Evolutionary conservation across 768 basidiomycete species (phyloP), one percentile per base, ranked within the genome.

Genomic region (Hericium erinaceus): DNA sequence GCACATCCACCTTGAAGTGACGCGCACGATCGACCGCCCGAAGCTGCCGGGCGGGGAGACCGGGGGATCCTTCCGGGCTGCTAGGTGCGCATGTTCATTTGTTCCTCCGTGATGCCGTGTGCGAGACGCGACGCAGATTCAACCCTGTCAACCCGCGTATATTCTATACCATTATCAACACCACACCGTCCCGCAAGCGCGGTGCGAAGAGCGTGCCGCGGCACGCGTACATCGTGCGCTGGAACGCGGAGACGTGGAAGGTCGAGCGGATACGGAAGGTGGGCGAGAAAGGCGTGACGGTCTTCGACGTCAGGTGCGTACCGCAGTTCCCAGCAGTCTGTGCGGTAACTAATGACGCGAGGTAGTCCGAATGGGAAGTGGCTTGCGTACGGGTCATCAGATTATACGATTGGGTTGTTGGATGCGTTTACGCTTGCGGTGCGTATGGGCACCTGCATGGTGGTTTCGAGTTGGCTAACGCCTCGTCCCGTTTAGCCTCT

Each of bases 371-470:
- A 95, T 68, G 95, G 97, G 1, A 84, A 80, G 59, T 75, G 89
- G 39, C 72, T 98, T 13, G 92, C 89, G 1, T 92, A 84, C 65
- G 95, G 94, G 3, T 86, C 85, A 12, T 93, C 93, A 4, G 92
- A 98, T 70, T 77, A 87, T 26, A 85, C 84, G 44, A 81, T 98
- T 58, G 87, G 92, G 10, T 75, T 98, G 50, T 69, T 98, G 51
- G 94, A 98, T 68, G 77, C 92, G 3, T 74, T 73, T 55, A 91
- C 84, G 2, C 72, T 98, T 22, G 77, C 80, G 56, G 97, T 98
- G 39, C 39, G 51, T 28, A 40, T 22, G 60, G 52, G 26, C 12
- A 24, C 11, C 16, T 26, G 20, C 22, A 28, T 57, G 16, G 26
- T 39, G 20, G 24, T 48, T 51, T n/a, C 44, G 24, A 54, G 48